Base-by-base conservation (phyloP, 2,329 filamentous ascomycete genomes). In the Xylariaceae sp. region DNA sequence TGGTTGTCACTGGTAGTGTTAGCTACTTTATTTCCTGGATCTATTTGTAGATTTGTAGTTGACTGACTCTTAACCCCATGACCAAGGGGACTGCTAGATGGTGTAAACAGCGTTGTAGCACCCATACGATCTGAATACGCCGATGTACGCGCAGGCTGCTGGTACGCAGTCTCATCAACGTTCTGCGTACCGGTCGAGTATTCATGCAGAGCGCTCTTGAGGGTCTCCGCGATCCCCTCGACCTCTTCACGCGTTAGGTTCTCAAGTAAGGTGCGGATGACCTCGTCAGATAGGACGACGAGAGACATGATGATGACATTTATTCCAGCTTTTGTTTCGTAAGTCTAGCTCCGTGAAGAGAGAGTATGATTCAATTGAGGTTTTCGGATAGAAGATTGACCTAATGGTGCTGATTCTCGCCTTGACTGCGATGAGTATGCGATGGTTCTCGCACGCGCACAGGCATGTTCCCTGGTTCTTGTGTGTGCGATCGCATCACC, bases 71-170 rank as follows among this genome's bases (percentile, higher is more conserved):
- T 92, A 67, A 90, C 82, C 2, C 84, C 87, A 63, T 89, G 86
- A 34, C 83, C 84, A 6, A 75, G 72, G 0, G 82, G 82, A 60
- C 85, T 85, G 23, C 81, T 84, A 1, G 87, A 87, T 0, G 88
- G 88, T 86, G 91, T 90, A 70, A 90, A 91, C 18, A 91, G 74
- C 1, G 86, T 89, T 15, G 83, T 87, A 35, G 80, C 77, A 47
- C 78, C 79, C 13, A 80, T 81, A 0, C 71, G 72, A 1, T 74
- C 69, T 30, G 80, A 81, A 47, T 78, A 71, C 6, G 84, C 76
- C 0, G 77, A 73, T 8, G 78, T 78, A 37, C 82, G 77, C 58
- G 78, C 75, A 4, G 84, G 85, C 65, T 87, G 83, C 64, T 86
- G 79, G 58, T 81, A 77, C 2, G 79, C 68, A 42, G 74, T 75